A percentile compares a stretch with the other conserved stretches of the same genome.
Evolutionary conservation across 2,329 filamentous ascomycete genomes (phyloP).

Genomic region (Endoconidiophora laricicola): DNA sequence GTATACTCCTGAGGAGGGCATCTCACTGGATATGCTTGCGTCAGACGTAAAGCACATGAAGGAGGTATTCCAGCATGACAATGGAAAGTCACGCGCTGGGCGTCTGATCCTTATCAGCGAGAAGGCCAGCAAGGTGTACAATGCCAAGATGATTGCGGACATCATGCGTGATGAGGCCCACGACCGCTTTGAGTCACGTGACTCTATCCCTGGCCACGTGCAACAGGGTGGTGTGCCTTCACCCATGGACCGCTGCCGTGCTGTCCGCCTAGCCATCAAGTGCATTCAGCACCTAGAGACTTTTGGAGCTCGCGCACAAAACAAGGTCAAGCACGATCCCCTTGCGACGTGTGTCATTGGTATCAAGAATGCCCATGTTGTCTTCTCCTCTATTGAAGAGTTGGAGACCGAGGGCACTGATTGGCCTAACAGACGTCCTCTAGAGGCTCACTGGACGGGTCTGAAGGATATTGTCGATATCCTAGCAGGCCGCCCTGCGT

Average conservation of each 20-base stretch:
- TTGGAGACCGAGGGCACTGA: slow-evolving; percentile 79
- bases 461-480: slow-evolving; percentile 73
- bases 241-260: slow-evolving; percentile 88
- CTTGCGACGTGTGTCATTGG: slow-evolving; percentile 72
- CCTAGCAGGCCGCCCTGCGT: slow-evolving; percentile 52
- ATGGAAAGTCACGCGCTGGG: slow-evolving; percentile 74
- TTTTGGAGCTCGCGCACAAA: slow-evolving; percentile 48
- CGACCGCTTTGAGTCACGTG: slow-evolving; percentile 79
- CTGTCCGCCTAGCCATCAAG: slow-evolving; percentile 81
- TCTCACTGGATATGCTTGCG: slow-evolving; percentile 83
- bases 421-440: slow-evolving; percentile 78
- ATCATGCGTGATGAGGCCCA: slow-evolving; percentile 91
- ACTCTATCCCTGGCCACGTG: slow-evolving; percentile 84
- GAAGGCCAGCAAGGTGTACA: slow-evolving; percentile 79
- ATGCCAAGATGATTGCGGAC: slow-evolving; percentile 79
- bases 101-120: slow-evolving; percentile 96
- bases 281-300: slow-evolving; percentile 81
- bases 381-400: slow-evolving; percentile 67
- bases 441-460: slow-evolving; percentile 67
- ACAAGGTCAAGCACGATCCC: slow-evolving; percentile 56
- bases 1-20: slow-evolving; percentile 93
- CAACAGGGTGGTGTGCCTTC: slow-evolving; percentile 88
- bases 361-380: slow-evolving; percentile 74
- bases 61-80: slow-evolving; percentile 68
- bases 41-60: slow-evolving; percentile 81